A percentile compares a stretch with the other conserved stretches of the same genome.
Conservation (phyloP, 177 flowering plant genomes). For the Tripterygium wilfordii region DNA sequence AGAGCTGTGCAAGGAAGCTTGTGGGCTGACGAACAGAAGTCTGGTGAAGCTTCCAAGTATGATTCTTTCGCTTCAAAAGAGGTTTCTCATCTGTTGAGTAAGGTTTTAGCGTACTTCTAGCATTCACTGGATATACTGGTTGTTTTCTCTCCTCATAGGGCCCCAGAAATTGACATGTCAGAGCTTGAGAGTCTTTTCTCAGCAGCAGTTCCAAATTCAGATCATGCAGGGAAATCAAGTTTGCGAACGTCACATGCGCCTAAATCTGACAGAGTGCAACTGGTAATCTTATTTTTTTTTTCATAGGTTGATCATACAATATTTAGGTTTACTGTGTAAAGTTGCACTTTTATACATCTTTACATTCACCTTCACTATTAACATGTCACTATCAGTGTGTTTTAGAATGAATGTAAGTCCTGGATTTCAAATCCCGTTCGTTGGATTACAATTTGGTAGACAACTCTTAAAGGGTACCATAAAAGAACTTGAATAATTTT, state of each 20-base stretch:
- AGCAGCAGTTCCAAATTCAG: constrained; percentile 51
- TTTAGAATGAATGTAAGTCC: no score
- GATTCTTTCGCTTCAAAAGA: constrained; percentile 9
- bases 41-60: constrained; percentile 76
- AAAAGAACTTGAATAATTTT: no score
- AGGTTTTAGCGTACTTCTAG: neutral
- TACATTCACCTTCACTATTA: no score
- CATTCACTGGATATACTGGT: neutral
- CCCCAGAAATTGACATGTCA: constrained; percentile 87
- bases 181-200: constrained; percentile 93
- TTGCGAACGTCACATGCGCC: constrained; percentile 32
- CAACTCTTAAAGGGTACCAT: no score
- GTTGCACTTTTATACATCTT: no score
- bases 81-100: neutral
- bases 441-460: no score
- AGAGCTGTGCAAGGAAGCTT: constrained; percentile 89
- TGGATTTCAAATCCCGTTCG: no score
- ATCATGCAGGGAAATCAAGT: constrained; percentile 35
- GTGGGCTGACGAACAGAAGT: constrained; percentile 87
- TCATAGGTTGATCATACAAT: neutral
- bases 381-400: no score
- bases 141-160: constrained; percentile 34
- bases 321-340: no score
- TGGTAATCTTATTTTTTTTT: constrained; percentile 40
- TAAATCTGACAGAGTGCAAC: constrained; percentile 75